Conservation (phyloP, 108 stramenopile genomes). For the Cyclostephanos invisitatus region DNA sequence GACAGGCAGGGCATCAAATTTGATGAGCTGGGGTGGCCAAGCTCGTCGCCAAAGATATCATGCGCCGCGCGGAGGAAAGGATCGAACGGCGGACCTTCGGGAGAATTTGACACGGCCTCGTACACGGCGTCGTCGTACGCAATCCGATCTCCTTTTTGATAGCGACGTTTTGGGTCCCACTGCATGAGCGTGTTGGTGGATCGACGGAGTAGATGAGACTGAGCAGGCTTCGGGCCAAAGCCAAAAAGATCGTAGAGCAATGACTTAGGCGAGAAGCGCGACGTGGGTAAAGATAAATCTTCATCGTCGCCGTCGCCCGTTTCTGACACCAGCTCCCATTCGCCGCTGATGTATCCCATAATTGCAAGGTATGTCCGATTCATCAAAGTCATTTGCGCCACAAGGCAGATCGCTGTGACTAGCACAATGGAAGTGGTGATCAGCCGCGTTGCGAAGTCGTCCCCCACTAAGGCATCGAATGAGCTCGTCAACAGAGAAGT, state of each 20-base stretch:
- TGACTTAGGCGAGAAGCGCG: constrained; percentile 8
- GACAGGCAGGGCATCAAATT: constrained; percentile 45
- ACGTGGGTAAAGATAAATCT: neutral
- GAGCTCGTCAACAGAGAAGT: constrained; percentile 24
- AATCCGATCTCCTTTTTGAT: constrained; percentile 74
- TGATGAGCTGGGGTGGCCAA: constrained; percentile 68
- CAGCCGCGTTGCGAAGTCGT: constrained; percentile 42
- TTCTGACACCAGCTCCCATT: constrained; percentile 59
- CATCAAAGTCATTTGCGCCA: constrained; percentile 64
- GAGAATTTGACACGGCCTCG: constrained; percentile 64
- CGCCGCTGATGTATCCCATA: constrained; percentile 70
- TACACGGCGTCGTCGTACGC: constrained; percentile 45
- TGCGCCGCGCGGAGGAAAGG: constrained; percentile 61
- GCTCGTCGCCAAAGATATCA: constrained; percentile 67
- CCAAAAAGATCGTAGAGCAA: constrained; percentile 9
- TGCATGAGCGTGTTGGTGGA: constrained; percentile 43
- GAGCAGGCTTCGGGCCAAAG: constrained; percentile 8
- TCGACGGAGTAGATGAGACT: constrained; percentile 16
- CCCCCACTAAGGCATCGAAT: constrained; percentile 44
- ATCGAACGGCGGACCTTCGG: constrained; percentile 75
- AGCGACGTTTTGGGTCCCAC: constrained; percentile 71
- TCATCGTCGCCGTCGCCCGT: constrained; percentile 11
- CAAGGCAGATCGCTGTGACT: constrained; percentile 44
- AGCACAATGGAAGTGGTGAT: constrained; percentile 52
- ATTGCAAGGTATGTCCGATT: constrained; percentile 73